Base-by-base conservation (phyloP, 495 filamentous ascomycete genomes). In the Corynascus novoguineensis region DNA sequence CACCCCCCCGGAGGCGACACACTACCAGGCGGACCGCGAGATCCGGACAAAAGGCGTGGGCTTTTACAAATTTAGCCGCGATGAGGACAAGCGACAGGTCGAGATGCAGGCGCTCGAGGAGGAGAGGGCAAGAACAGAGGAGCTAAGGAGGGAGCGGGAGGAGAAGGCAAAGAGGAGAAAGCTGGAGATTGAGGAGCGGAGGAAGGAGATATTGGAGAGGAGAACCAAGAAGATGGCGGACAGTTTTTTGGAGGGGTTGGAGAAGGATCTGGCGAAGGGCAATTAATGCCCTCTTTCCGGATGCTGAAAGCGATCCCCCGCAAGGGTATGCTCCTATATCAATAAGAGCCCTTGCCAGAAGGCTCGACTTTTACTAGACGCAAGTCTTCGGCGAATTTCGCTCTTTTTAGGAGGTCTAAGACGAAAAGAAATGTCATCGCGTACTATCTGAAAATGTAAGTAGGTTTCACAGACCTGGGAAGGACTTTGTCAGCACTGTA, bases 11-110 rank as follows among this genome's bases (percentile, higher is more conserved):
- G 82, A 83, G 12, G 79, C 84, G 45, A 73, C 73, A 68, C 95
- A 97, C 68, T 98, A 96, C 71, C 86, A 96, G 72, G 89, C 89
- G 0, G 80, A 76, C 55, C 75, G 73, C 52, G 93, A 97, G 78
- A 84, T 93, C 29, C 75, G 93, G 49, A 88, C 83, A 37, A 92
- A 92, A 65, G 95, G 93, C 0, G 86, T 87, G 7, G 95, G 90
- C 0, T 98, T 96, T 68, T 97, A 91, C 68, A 78, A 80, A 31
- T 97, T 98, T 66, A 87, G 84, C 25, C 77, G 72, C 59, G 86
- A 96, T 68, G 82, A 81, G 64, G 82, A 73, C 50, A 73, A 73
- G 53, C 74, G 93, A 52, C 71, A 72, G 59, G 66, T 67, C 68
- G 86, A 97, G 79, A 96, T 97, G 90, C 78, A 79, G 68, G 79